These are phyloP conservation scores for Tuber melanosporum DNA, from an alignment of 495 filamentous ascomycete species.

Conservation along the genomic window DNA sequence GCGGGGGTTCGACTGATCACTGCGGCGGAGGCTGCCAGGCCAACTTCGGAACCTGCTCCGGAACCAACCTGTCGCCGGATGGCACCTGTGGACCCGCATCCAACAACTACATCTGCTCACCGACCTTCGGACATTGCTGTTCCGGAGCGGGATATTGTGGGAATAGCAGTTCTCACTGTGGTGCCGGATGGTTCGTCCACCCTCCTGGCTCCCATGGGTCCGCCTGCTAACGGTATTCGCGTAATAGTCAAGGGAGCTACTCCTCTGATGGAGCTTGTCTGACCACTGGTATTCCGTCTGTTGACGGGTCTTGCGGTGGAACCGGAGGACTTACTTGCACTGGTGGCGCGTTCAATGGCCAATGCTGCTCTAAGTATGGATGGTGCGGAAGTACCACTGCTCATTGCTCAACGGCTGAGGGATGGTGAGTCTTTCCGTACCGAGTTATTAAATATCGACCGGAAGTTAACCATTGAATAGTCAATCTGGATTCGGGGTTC, in stretches of 20 bases:
- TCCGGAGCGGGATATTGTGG: slow-evolving; percentile 20
- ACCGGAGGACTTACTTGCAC: slow-evolving; percentile 4
- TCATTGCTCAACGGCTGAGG: slow-evolving; percentile 3
- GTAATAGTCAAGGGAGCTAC: slow-evolving; percentile 13
- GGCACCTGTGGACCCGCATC: slow-evolving; percentile 13
- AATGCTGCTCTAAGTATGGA: slow-evolving; percentile 15
- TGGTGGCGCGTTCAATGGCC: slow-evolving; percentile 1
- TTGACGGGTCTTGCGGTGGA: slow-evolving; percentile 14
- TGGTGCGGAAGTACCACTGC: slow-evolving; percentile 5
- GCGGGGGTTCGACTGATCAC: background rate
- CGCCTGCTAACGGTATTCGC: background rate
- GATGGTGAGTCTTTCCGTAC: slow-evolving; percentile 9
- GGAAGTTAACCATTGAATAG: background rate
- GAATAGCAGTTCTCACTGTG: slow-evolving; percentile 12
- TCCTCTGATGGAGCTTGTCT: slow-evolving; percentile 12
- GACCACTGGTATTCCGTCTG: slow-evolving; percentile 4
- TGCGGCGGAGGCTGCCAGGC: slow-evolving; percentile 16
- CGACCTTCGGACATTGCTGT: slow-evolving; percentile 1
- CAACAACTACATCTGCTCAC: slow-evolving; percentile 8
- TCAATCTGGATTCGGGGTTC: background rate
- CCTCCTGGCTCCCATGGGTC: background rate
- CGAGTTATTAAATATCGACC: background rate
- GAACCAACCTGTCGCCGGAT: background rate
- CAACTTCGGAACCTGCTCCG: slow-evolving; percentile 3
- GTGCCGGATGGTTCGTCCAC: slow-evolving; percentile 20